phyloP scores from a whole-genome alignment of 73 alveolate genomes.

The Uronychia binucleata region DNA sequence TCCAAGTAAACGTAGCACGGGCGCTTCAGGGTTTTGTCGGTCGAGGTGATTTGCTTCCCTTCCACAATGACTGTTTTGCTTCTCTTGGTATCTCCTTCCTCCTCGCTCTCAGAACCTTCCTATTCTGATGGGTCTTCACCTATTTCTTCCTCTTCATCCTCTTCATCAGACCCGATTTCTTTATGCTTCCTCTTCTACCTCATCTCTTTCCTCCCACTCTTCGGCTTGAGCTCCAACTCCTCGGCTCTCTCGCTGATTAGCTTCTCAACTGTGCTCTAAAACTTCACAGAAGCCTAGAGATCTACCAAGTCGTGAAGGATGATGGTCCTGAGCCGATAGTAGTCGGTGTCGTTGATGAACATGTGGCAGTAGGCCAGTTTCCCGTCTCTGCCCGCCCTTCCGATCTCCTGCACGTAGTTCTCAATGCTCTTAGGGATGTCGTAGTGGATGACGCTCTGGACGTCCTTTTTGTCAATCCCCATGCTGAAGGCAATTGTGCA shows the following conservation, averaged over 20 bases:
- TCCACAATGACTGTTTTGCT: not conserved
- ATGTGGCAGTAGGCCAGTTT: conserved; percentile 87
- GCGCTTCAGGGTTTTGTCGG: not conserved
- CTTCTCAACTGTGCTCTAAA: conserved; percentile 12
- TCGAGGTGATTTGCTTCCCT: not conserved
- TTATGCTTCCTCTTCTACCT: conserved; percentile 28
- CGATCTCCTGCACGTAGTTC: conserved; percentile 96
- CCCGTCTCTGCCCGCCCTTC: conserved; percentile 99
- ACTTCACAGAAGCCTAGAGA: conserved; percentile 23
- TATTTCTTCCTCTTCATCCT: conserved; percentile 10
- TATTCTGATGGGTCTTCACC: conserved; percentile 21
- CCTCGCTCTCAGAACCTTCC: not conserved
- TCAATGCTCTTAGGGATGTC: conserved; percentile 96
- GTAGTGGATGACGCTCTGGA: conserved; percentile 92
- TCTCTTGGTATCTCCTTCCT: not conserved
- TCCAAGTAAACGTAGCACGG: conserved; percentile 45
- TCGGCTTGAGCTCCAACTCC: not conserved
- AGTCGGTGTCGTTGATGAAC: conserved; percentile 72
- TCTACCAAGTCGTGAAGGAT: conserved; percentile 42
- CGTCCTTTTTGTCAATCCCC: conserved; percentile 97
- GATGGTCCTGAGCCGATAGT: conserved; percentile 43
- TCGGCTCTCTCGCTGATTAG: conserved; percentile 28
- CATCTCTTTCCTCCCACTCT: not conserved
- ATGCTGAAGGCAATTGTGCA: conserved; percentile 97
- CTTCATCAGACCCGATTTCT: conserved; percentile 19